A percentile compares a stretch with the other conserved stretches of the same genome.
Conservation (phyloP, 768 basidiomycete genomes). For the Termitomyces sp. region DNA sequence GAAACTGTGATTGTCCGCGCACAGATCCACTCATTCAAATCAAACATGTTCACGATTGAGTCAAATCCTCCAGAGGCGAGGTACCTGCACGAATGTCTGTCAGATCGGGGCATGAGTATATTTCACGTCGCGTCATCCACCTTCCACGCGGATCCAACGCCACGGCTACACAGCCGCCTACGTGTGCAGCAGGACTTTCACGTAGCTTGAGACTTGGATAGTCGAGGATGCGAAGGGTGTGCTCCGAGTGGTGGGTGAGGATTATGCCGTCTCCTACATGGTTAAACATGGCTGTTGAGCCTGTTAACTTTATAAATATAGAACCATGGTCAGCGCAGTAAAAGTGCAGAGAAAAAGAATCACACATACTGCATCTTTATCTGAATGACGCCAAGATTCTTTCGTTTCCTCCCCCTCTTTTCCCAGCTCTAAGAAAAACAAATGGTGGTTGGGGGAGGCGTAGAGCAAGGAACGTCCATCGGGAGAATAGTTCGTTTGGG, state of each 20-base stretch:
- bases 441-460: slow-evolving; percentile 53
- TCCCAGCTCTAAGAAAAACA: slow-evolving; percentile 58
- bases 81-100: slow-evolving; percentile 40
- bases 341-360: background rate
- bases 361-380: slow-evolving; percentile 45
- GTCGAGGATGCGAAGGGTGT: slow-evolving; percentile 64
- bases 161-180: slow-evolving; percentile 74
- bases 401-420: slow-evolving; percentile 48
- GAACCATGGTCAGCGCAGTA: background rate
- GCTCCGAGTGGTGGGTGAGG: slow-evolving; percentile 59
- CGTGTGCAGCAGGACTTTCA: slow-evolving; percentile 70
- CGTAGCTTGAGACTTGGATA: slow-evolving; percentile 58
- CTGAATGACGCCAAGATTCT: slow-evolving; percentile 41
- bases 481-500: slow-evolving; percentile 67
- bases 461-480: slow-evolving; percentile 67
- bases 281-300: slow-evolving; percentile 73
- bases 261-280: slow-evolving; percentile 71
- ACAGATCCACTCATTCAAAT: slow-evolving; percentile 77
- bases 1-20: slow-evolving; percentile 71
- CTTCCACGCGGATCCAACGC: slow-evolving; percentile 79
- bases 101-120: background rate
- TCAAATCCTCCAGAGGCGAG: slow-evolving; percentile 79
- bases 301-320: slow-evolving; percentile 34
- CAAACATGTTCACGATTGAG: slow-evolving; percentile 81
- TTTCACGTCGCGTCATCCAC: slow-evolving; percentile 26